Conservation (phyloP, 2,329 filamentous ascomycete genomes). For the Colletotrichum sp. region DNA sequence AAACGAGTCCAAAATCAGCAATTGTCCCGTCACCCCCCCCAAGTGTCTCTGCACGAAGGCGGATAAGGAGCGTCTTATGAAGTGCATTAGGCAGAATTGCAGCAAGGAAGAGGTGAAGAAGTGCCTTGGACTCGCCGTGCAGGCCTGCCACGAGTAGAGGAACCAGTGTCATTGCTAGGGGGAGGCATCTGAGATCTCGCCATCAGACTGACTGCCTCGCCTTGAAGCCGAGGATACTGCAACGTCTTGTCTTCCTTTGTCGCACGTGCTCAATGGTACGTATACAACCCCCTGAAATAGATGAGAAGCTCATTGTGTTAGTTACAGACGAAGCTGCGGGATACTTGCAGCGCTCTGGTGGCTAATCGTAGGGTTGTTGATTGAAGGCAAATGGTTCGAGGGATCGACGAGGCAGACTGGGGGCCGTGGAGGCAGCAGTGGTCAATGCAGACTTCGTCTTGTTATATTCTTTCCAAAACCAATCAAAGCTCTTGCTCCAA, state of each 20-base stretch:
- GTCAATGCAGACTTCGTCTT: neutral
- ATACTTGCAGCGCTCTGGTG: neutral
- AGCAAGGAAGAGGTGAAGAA: neutral
- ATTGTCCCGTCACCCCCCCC: neutral
- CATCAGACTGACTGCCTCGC: neutral
- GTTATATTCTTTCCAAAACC: neutral
- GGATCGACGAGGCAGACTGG: neutral
- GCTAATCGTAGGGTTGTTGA: neutral
- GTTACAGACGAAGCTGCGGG: neutral
- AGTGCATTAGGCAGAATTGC: neutral
- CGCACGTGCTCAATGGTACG: neutral
- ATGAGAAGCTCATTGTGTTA: neutral
- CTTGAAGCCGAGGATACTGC: neutral
- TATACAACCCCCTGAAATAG: neutral
- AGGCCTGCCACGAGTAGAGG: neutral
- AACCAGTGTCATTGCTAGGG: neutral
- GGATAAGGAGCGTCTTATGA: neutral
- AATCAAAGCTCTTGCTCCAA: neutral
- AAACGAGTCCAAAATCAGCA: neutral
- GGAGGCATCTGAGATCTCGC: neutral
- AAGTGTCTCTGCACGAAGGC: conserved; percentile 12
- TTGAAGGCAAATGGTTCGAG: neutral
- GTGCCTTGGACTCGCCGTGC: neutral
- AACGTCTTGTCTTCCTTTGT: neutral
- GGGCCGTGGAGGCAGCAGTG: neutral